Evolutionary conservation across 345 rosid species (phyloP), one percentile per base, ranked within the genome.

Genomic region (Isatis tinctoria): DNA sequence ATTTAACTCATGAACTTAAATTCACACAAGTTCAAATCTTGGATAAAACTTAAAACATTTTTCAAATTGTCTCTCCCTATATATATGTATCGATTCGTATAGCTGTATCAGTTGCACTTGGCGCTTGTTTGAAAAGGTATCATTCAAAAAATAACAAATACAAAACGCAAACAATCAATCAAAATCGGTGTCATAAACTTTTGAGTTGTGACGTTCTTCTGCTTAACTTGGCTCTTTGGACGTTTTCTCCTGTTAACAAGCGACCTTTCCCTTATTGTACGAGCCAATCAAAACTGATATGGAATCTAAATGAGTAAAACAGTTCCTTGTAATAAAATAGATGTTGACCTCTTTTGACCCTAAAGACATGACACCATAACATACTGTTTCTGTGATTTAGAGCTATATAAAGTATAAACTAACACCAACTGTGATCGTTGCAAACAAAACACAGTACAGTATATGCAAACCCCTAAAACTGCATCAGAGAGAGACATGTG

Each of bases 321-420:
- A 40, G 33, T 70, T 52, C 27, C 41, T 24, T 27, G 28, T 49
- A 48, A 33, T 26, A 35, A 54, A 18, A 28, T 37, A 48, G 51
- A 61, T 27, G 56, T 39, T 13, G 40, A 65, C 65, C 41, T 65
- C 51, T 65, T 43, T 1, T 18, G 52, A 74, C 72, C 51, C 67
- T 37, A 67, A n/a, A 67, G 68, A 74, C 62, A 48, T 48, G 73
- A 67, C 73, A 67, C 60, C 78, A 59, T 74, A 22, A 59, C 67
- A 22, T 32, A 22, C 63, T 41, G 35, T 32, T 37, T 51, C 60
- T 60, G 60, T 33, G 24, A 47, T 7, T 20, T n/a, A 43, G 10
- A 63, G 48, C 16, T 28, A 14, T 37, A 5, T n/a, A n/a, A n/a
- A n/a, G n/a, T n/a, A n/a, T 39, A 27, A 16, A 37, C 67, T 43